These are phyloP conservation scores for Exophiala aquamarina DNA, from an alignment of 2,329 filamentous ascomycete species.

Conservation along the genomic window DNA sequence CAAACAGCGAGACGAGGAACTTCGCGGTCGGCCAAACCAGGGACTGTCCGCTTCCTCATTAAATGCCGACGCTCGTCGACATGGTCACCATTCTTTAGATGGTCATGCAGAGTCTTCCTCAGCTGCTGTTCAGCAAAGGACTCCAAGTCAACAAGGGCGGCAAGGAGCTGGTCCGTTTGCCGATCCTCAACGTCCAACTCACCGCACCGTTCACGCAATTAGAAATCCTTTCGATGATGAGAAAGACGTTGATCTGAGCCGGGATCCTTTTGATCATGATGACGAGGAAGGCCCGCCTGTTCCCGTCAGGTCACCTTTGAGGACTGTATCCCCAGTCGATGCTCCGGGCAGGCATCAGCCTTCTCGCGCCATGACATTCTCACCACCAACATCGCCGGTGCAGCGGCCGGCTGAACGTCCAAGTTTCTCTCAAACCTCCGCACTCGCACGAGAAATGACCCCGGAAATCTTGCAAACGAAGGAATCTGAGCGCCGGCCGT, in stretches of 20 bases:
- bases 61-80: neutral
- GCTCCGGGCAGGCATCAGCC: slow-evolving; percentile 9
- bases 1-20: slow-evolving; percentile 55
- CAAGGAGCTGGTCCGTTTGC: slow-evolving; percentile 15
- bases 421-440: slow-evolving; percentile 54
- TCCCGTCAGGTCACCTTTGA: slow-evolving; percentile 23
- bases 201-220: slow-evolving; percentile 12
- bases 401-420: slow-evolving; percentile 49
- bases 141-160: slow-evolving; percentile 2
- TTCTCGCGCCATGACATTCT: slow-evolving; percentile 42
- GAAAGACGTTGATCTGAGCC: slow-evolving; percentile 26
- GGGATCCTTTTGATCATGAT: slow-evolving; percentile 19
- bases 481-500: slow-evolving; percentile 54
- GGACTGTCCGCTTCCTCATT: neutral
- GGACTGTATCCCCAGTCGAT: slow-evolving; percentile 19
- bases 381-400: slow-evolving; percentile 46
- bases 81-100: slow-evolving; percentile 6
- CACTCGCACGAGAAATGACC: slow-evolving; percentile 51
- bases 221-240: slow-evolving; percentile 30
- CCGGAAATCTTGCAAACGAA: slow-evolving; percentile 54
- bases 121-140: slow-evolving; percentile 1
- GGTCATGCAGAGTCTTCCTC: slow-evolving; percentile 14
- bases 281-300: slow-evolving; percentile 23
- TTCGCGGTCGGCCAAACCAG: slow-evolving; percentile 39
- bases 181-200: slow-evolving; percentile 12